Conservation (phyloP, 345 rosid species). For the Citrus medica region DNA sequence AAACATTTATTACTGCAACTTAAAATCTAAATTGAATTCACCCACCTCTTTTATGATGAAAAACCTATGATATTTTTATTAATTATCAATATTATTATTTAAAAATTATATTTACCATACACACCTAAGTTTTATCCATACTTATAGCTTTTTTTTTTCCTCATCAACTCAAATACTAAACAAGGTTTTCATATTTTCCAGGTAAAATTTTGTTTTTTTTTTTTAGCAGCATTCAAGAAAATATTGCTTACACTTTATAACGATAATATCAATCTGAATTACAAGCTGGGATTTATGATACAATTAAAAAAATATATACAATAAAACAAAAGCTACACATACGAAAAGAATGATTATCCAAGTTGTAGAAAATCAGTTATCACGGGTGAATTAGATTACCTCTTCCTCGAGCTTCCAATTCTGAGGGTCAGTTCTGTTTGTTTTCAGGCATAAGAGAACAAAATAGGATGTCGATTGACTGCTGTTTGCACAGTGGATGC, state of each 20-base stretch:
- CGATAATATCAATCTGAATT: neutral
- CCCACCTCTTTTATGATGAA: too few species aligned
- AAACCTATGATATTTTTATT: too few species aligned
- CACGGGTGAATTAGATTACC: neutral
- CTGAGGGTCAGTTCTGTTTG: neutral
- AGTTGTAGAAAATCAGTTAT: neutral
- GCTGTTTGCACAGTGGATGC: neutral
- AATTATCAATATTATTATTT: too few species aligned
- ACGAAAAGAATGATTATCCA: neutral
- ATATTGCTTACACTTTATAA: neutral
- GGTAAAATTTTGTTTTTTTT: neutral
- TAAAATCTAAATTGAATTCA: too few species aligned
- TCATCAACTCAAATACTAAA: too few species aligned
- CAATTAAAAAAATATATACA: neutral
- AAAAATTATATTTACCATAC: too few species aligned
- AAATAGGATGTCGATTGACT: neutral
- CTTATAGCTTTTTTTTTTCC: too few species aligned
- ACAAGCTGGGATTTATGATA: conserved; percentile 3
- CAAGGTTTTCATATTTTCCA: too few species aligned
- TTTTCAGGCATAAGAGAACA: neutral
- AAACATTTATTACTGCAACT: too few species aligned
- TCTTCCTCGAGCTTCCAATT: conserved; percentile 1
- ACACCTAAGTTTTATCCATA: too few species aligned
- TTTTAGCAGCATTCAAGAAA: neutral
- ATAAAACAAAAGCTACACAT: neutral